Evolutionary conservation across 164 flowering plant species (phyloP).

Genomic region (Echeveria elegans): DNA sequence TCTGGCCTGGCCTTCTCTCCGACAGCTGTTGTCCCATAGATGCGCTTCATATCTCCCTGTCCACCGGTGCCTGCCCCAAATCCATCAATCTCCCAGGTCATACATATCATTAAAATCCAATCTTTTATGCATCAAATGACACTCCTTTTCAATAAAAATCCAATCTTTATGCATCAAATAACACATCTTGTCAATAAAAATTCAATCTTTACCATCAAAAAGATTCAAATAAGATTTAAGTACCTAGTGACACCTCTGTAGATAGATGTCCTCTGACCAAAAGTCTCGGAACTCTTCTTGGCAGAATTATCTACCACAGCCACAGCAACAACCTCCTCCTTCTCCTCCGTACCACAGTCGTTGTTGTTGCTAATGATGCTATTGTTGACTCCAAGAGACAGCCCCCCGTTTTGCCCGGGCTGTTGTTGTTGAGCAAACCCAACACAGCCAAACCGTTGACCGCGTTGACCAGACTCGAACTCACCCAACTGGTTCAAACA

Average conservation of each 20-base stretch:
- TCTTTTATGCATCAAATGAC: background rate
- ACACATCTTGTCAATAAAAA: background rate
- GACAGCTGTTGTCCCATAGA: conserved; percentile 96
- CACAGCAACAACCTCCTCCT: conserved; percentile 18
- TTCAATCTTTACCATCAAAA: background rate
- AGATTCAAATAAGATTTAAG: background rate
- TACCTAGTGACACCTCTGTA: conserved; percentile 96
- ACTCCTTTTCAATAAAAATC: background rate
- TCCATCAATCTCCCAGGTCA: conserved; percentile 7
- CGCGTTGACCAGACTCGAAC: background rate
- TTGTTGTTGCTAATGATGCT: background rate
- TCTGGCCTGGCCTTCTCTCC: conserved; percentile 88
- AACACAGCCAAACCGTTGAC: background rate
- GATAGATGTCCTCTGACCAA: conserved; percentile 89
- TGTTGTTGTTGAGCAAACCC: background rate
- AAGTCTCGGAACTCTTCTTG: conserved; percentile 60
- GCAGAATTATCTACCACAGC: conserved; percentile 27
- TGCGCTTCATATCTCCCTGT: conserved; percentile 97
- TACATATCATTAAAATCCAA: background rate
- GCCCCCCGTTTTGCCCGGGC: conserved; percentile 5
- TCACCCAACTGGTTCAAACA: conserved; percentile 16
- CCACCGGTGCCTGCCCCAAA: conserved; percentile 63
- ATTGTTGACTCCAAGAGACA: conserved; percentile 2
- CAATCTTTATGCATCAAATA: background rate
- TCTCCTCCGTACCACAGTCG: background rate